Evolutionary conservation across 2,329 filamentous ascomycete species (phyloP), one percentile per base, ranked within the genome.

Genomic region (Bipolaris zeicola): DNA sequence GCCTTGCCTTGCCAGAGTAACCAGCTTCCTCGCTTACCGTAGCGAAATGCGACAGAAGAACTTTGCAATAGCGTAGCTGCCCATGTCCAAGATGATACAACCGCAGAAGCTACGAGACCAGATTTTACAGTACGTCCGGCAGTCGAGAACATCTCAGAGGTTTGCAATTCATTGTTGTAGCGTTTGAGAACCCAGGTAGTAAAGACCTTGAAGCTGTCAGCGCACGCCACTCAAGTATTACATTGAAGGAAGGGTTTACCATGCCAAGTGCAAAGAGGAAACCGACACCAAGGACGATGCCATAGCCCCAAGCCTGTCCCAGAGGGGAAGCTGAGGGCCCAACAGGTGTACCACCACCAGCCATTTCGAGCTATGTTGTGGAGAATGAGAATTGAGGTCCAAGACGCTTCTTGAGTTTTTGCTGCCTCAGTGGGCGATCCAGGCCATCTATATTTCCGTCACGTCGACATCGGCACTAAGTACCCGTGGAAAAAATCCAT

Each of bases 21-120:
- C 14, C 4, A 0, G 6, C 24, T 2, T 14, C 2, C 22, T 1
- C 5, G 46, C 43, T 2, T 61, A 69, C 73, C 73, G 52, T 73
- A 76, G 39, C 68, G 63, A 43, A 74, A 76, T 8, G 70, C 71
- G 6, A 73, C 66, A 6, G 67, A 73, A 14, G 67, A 69, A 31
- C 63, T 69, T 41, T 71, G 68, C 45, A 72, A 45, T 7, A 72
- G 55, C 2, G 69, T 72, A 39, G 70, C 69, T 48, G 68, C 69
- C 69, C 68, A 72, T 22, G 68, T 71, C 68, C 69, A 71, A 0
- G 65, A 67, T 1, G 67, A 70, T 1, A 70, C 67, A 14, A 72
- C 69, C 28, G 67, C 69, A 38, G 65, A 67, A 11, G 70, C 70
- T 11, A 73, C 68, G 26, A 73, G 62, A 43, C 69, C 70, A 41